Conservation (phyloP, 352 stramenopile genomes). For the Globisporangium cederbergense region DNA sequence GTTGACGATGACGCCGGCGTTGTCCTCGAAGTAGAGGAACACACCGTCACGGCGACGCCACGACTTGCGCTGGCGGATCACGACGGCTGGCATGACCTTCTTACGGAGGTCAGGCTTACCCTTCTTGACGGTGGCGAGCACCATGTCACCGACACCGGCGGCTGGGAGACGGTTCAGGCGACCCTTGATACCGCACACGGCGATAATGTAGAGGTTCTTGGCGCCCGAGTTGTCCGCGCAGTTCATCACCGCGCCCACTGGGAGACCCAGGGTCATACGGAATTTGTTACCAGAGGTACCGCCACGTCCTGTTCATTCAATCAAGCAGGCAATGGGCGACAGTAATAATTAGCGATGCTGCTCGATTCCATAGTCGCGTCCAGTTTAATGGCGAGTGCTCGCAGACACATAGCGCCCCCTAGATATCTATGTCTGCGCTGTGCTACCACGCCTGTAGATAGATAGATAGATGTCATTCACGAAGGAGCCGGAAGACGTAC, state of each 20-base stretch:
- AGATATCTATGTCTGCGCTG: neutral
- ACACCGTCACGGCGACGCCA: slow-evolving; percentile 99
- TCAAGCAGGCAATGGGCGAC: neutral
- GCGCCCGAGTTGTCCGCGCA: slow-evolving; percentile 99
- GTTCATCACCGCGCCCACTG: slow-evolving; percentile 98
- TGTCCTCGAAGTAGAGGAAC: slow-evolving; percentile 99
- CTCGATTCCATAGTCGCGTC: neutral
- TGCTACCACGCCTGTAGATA: neutral
- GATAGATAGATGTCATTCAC: neutral
- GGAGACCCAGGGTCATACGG: slow-evolving; percentile 98
- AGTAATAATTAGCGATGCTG: neutral
- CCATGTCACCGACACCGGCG: slow-evolving; percentile 99
- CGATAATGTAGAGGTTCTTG: slow-evolving; percentile 99
- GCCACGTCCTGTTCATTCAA: slow-evolving; percentile 83
- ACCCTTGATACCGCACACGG: slow-evolving; percentile 99
- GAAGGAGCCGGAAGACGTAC: slow-evolving; percentile 36
- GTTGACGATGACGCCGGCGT: slow-evolving; percentile 99
- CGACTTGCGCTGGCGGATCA: slow-evolving; percentile 99
- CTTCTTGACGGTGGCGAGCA: slow-evolving; percentile 99
- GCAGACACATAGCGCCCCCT: neutral
- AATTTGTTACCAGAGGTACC: slow-evolving; percentile 98
- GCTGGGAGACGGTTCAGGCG: slow-evolving; percentile 99
- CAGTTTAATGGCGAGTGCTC: neutral
- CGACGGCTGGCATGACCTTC: slow-evolving; percentile 99
- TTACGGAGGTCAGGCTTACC: slow-evolving; percentile 99